These are phyloP conservation scores for Lipomyces spencermartinsiae DNA, from an alignment of 805 yeast genomes.

Conservation along the genomic window DNA sequence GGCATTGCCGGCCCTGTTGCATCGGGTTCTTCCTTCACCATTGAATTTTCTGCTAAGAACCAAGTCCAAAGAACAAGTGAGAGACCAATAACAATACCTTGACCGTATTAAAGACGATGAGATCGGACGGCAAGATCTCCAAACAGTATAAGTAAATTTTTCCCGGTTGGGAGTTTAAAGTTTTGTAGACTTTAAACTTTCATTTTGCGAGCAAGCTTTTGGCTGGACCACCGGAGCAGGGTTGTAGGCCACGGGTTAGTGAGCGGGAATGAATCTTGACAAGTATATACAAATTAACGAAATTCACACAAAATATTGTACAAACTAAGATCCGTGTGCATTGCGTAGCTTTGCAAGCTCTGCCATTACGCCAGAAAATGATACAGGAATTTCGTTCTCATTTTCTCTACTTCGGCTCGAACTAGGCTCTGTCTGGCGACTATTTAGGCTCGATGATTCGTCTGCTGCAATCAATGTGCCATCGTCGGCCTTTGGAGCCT, in stretches of 20 bases:
- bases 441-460: not conserved
- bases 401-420: not conserved
- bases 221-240: not conserved
- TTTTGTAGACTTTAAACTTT: not conserved
- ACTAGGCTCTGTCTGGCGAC: not conserved
- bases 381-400: not conserved
- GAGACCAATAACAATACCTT: not conserved
- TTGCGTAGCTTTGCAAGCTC: slow-evolving; percentile 13
- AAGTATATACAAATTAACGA: not conserved
- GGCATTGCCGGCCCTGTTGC: not conserved
- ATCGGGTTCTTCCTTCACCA: not conserved
- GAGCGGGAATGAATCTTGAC: not conserved
- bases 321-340: not conserved
- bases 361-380: slow-evolving; percentile 29
- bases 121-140: not conserved
- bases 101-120: not conserved
- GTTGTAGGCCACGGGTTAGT: no score
- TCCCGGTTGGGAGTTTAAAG: slow-evolving; percentile 26
- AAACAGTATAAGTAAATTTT: slow-evolving; percentile 2
- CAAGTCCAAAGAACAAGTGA: not conserved
- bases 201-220: no score
- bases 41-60: not conserved
- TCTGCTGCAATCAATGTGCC: not conserved
- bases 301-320: not conserved
- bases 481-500: not conserved